phyloP scores from a whole-genome alignment of 139 green algal species.

The Micractinium conductrix region DNA sequence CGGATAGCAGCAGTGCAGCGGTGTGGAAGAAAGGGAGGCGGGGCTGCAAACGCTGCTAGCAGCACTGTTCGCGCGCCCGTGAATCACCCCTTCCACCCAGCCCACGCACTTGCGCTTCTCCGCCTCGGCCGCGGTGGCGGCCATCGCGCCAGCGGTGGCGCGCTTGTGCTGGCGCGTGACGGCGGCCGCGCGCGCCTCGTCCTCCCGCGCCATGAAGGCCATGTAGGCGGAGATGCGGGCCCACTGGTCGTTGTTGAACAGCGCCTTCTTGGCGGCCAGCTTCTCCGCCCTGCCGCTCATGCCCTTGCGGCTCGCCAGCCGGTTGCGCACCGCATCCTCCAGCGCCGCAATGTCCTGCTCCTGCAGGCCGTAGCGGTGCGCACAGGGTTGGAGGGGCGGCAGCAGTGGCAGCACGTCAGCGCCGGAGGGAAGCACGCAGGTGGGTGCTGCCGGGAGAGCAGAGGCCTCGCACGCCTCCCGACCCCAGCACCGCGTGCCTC shows the following conservation, averaged over 20 bases:
- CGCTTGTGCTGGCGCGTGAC: background rate
- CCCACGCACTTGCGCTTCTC: slow-evolving; percentile 14
- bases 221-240: slow-evolving; percentile 23
- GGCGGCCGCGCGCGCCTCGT: background rate
- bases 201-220: slow-evolving; percentile 28
- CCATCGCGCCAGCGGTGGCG: background rate
- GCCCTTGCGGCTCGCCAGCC: slow-evolving; percentile 6
- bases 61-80: too few species aligned
- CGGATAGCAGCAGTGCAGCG: too few species aligned
- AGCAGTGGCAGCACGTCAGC: background rate
- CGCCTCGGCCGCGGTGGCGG: background rate
- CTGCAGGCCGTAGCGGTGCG: background rate
- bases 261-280: slow-evolving; percentile 20
- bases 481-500: background rate
- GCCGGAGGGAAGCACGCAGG: too few species aligned
- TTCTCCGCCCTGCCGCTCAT: slow-evolving; percentile 19
- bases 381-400: background rate
- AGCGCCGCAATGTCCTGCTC: slow-evolving; percentile 23
- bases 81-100: background rate
- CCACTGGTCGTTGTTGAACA: slow-evolving; percentile 25
- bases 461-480: background rate
- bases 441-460: too few species aligned
- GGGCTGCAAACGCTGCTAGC: too few species aligned
- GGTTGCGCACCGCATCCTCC: slow-evolving; percentile 33
- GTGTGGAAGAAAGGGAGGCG: too few species aligned